Base-by-base conservation (phyloP, 768 basidiomycete genomes). In the Pisolithus marmoratus region DNA sequence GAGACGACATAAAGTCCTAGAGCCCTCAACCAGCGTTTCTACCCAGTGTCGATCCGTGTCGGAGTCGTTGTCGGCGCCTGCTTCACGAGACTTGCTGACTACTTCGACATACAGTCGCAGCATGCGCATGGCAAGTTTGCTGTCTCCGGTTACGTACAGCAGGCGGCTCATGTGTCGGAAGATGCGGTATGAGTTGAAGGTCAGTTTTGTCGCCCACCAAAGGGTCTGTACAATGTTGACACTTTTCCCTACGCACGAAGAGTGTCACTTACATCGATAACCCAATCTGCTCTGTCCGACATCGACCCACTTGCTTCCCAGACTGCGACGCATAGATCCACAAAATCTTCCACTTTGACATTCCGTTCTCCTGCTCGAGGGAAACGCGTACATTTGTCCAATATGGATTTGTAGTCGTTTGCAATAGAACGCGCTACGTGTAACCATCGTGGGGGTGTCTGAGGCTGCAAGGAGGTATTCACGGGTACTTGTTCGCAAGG, bases 191-290 rank as follows among this genome's bases (percentile, higher is more conserved):
- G 90, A 94, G 63, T 96, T 94, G 75, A 97, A 96, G 0, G 95
- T 98, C 20, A 94, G 78, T 20, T 86, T 83, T 8, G 92, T 94
- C 1, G 92, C 87, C 92, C 92, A 94, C 88, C 92, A 95, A n/a
- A 97, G 77, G 20, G 92, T 79, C 88, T 90, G 65, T 31, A 43
- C 38, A 34, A 1, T n/a, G 12, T 17, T 49, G 48, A 9, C 54
- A 40, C 50, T 51, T n/a, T 27, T 36, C n/a, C 0, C 14, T 27
- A 1, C 51, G 47, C 46, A 27, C 0, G 48, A 22, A 41, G 54
- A 49, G 44, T 15, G 38, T 50, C 22, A 81, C 85, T 58, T 55
- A 89, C 88, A 64, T 93, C 90, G 48, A 92, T 77, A 17, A 89
- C 81, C 89, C 87, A 90, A n/a, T 78, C 79, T 1, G 82, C 80